phyloP scores from a whole-genome alignment of 495 filamentous ascomycete genomes.

The Tuber magnatum region DNA sequence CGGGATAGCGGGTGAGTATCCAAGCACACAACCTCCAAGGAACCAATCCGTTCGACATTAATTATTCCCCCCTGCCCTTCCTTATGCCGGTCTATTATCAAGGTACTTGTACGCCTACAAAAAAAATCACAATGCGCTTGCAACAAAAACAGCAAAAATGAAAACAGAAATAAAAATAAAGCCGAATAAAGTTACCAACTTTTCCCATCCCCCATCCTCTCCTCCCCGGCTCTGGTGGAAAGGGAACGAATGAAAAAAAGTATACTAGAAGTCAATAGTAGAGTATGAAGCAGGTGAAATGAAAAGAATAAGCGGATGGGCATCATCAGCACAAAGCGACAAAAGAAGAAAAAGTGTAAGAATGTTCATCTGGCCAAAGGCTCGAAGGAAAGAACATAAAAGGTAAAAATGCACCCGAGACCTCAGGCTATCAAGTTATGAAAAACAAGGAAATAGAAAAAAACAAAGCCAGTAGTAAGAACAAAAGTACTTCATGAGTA shows the following conservation, averaged over 20 bases:
- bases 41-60: neutral
- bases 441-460: neutral
- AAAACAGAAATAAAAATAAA: conserved; percentile 8
- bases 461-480: neutral
- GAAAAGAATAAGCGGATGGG: neutral
- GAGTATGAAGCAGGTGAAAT: conserved; percentile 14
- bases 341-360: neutral
- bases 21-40: neutral
- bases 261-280: conserved; percentile 1
- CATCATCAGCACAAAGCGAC: conserved; percentile 6
- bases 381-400: conserved; percentile 5
- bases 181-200: neutral
- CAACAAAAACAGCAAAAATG: conserved; percentile 7
- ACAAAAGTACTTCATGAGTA: conserved; percentile 8
- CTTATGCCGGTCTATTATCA: conserved; percentile 5
- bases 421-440: neutral
- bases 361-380: neutral
- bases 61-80: neutral
- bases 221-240: neutral
- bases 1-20: too few relatives aligned
- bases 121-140: conserved; percentile 1
- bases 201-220: neutral
- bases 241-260: conserved; percentile 2
- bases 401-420: conserved; percentile 3
- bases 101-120: neutral